Evolutionary conservation across 495 filamentous ascomycete genomes (phyloP), one percentile per base, ranked within the genome.

Genomic region (Neurospora sp.): DNA sequence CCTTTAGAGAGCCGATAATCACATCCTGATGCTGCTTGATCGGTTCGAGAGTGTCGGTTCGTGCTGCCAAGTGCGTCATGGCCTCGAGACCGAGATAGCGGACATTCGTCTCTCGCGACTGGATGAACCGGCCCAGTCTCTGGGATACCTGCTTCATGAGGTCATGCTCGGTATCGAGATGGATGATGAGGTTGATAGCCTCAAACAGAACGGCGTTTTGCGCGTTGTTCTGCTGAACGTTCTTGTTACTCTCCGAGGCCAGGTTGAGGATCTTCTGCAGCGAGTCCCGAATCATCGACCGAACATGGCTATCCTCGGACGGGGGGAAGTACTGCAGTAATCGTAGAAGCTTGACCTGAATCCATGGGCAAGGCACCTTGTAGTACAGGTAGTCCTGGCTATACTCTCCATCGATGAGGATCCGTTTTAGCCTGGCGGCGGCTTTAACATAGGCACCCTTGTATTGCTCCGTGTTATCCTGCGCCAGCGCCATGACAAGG

Each of bases 141-240:
- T 92, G 87, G n/a, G 96, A 98, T 69, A 98, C 97, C 77, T 98
- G 95, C 77, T 97, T 91, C 95, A 98, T 98, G 62, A 99, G 85
- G 27, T 90, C 91, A 75, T 95, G 93, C 78, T 99, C 96, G 6
- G 95, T 97, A 76, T 98, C 96, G n/a, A 99, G 90, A 76, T 98
- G 96, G 72, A 99, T 99, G 74, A 97, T 95, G 71, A 99, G 90
- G 79, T 98, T 98, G 82, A 99, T 98, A 69, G 95, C 96, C 85
- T 99, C 96, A 76, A 99, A 99, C 1, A 99, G 87, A 37, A 99
- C 93, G 1, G 96, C 96, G 77, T 99, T 98, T 78, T 98, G 96
- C 1, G 96, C 96, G 83, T 99, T 99, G 80, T 99, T 99, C 80
- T 99, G 96, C 83, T 99, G 96, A 18, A 98, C 96, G 76, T 99